These are phyloP conservation scores for Circinella umbellata DNA, from an alignment of 371 early-diverging fungal species.

Conservation along the genomic window DNA sequence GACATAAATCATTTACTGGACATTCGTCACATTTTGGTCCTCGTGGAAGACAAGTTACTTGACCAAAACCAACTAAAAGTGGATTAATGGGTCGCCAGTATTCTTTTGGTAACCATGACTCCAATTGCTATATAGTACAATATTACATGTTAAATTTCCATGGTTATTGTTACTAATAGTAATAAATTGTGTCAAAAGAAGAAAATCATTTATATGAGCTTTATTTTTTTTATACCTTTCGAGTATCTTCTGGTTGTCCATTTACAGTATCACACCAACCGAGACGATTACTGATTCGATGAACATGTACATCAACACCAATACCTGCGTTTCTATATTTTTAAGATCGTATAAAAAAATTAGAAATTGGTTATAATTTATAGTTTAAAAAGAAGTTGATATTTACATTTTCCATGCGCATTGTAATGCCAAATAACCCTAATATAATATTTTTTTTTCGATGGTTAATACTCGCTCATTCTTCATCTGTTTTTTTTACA, in stretches of 20 bases:
- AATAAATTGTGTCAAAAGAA: not conserved
- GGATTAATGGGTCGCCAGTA: slow-evolving; percentile 93
- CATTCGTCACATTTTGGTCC: slow-evolving; percentile 87
- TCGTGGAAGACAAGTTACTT: slow-evolving; percentile 81
- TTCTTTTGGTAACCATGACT: slow-evolving; percentile 86
- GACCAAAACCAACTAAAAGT: slow-evolving; percentile 96
- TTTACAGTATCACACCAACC: slow-evolving; percentile 84
- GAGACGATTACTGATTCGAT: slow-evolving; percentile 91
- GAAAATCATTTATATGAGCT: not conserved
- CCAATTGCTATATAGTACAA: slow-evolving; percentile 55
- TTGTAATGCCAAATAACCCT: slow-evolving; percentile 86
- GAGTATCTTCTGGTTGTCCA: slow-evolving; percentile 79
- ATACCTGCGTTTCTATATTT: slow-evolving; percentile 80
- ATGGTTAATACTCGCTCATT: not conserved
- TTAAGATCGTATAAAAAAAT: not conserved
- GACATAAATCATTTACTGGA: slow-evolving; percentile 79
- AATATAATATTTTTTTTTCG: not conserved
- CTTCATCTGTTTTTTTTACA: not conserved
- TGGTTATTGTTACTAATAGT: not conserved
- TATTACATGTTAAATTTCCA: not conserved
- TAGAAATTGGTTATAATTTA: not conserved
- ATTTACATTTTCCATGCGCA: slow-evolving; percentile 81
- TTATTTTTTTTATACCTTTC: slow-evolving; percentile 54
- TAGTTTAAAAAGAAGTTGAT: not conserved
- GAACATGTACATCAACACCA: slow-evolving; percentile 99